Conservation (phyloP, 2,329 filamentous ascomycete species). For the Colletotrichum chrysophilum region DNA sequence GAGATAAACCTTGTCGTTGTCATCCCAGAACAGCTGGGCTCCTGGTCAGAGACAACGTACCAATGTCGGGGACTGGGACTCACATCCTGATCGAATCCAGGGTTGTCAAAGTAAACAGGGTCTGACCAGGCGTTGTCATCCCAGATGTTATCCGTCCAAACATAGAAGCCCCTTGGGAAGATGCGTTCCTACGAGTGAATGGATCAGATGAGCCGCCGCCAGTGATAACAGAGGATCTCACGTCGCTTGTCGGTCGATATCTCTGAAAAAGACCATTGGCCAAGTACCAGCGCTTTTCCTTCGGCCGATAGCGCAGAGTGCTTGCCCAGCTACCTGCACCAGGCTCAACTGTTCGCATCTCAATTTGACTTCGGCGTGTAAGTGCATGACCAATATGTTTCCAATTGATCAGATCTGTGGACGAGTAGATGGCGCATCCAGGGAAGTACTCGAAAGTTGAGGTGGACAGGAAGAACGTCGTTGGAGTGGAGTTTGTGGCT, state of each 20-base stretch:
- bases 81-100: slow-evolving; percentile 59
- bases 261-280: slow-evolving; percentile 49
- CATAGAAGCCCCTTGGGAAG: slow-evolving; percentile 59
- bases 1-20: slow-evolving; percentile 54
- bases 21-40: slow-evolving; percentile 49
- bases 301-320: slow-evolving; percentile 48
- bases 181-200: slow-evolving; percentile 45
- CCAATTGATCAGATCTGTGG: slow-evolving; percentile 57
- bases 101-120: slow-evolving; percentile 58
- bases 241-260: slow-evolving; percentile 39
- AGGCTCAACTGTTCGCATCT: slow-evolving; percentile 56
- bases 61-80: slow-evolving; percentile 16
- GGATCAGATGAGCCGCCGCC: background rate
- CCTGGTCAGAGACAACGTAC: background rate
- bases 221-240: background rate
- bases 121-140: slow-evolving; percentile 56
- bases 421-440: slow-evolving; percentile 65
- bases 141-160: slow-evolving; percentile 58
- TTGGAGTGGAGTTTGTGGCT: slow-evolving; percentile 29
- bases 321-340: slow-evolving; percentile 55
- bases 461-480: slow-evolving; percentile 61
- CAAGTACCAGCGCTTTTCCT: slow-evolving; percentile 48
- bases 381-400: slow-evolving; percentile 57
- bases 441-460: slow-evolving; percentile 69
- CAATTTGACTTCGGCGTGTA: slow-evolving; percentile 53